Conservation (phyloP, 768 basidiomycete genomes). For the Pulveroboletus frians region DNA sequence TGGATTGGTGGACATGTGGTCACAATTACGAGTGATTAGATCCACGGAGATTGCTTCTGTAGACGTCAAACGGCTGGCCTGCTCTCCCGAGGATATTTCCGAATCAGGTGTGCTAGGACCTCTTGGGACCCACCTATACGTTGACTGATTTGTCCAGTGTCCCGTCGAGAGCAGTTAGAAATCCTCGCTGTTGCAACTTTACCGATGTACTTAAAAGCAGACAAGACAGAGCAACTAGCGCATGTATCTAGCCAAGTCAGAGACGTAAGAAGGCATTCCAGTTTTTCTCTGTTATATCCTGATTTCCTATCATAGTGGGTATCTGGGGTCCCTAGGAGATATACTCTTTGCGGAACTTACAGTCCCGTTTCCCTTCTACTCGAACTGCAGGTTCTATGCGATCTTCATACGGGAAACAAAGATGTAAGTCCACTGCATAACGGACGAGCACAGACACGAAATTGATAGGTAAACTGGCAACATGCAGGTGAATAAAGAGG, state of each 20-base stretch:
- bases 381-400: conserved; percentile 22
- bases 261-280: conserved; percentile 13
- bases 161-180: conserved; percentile 22
- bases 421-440: conserved; percentile 11
- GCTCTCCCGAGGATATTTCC: neutral
- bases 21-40: conserved; percentile 32
- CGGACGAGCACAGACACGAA: neutral
- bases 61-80: conserved; percentile 18
- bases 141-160: conserved; percentile 10
- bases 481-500: conserved; percentile 13
- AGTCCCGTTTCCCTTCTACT: conserved; percentile 23
- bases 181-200: conserved; percentile 22
- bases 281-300: neutral
- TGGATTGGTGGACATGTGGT: conserved; percentile 72
- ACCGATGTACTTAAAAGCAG: conserved; percentile 10
- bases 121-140: neutral
- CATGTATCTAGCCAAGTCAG: conserved; percentile 20
- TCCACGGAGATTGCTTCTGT: conserved; percentile 11
- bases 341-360: conserved; percentile 1
- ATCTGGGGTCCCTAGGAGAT: conserved; percentile 4
- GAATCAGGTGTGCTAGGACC: conserved; percentile 10
- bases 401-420: conserved; percentile 8
- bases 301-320: conserved; percentile 15
- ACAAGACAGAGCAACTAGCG: conserved; percentile 3
- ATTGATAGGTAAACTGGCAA: neutral